Conservation (phyloP, 192 early-diverging fungal genomes). For the Coemansia reversa region DNA sequence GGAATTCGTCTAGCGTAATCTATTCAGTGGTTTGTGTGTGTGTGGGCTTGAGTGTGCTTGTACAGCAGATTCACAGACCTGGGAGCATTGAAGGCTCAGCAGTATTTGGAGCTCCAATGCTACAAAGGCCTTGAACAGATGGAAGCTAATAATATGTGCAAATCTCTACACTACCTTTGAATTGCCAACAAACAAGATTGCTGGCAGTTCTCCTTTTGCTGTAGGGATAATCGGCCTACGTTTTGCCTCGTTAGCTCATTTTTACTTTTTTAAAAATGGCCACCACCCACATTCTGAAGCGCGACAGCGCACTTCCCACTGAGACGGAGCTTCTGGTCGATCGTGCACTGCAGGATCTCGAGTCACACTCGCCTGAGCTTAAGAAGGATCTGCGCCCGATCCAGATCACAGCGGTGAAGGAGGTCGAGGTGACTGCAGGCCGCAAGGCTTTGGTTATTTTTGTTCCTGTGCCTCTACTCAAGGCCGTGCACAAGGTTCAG, state of each 20-base stretch:
- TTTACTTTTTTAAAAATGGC: slow-evolving; percentile 25
- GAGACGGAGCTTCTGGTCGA: slow-evolving; percentile 95
- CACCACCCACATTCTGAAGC: slow-evolving; percentile 58
- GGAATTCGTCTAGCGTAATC: background rate
- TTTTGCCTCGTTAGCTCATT: background rate
- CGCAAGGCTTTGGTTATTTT: slow-evolving; percentile 97
- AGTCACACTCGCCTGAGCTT: slow-evolving; percentile 93
- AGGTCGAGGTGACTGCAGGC: slow-evolving; percentile 92
- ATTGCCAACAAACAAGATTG: too few species aligned
- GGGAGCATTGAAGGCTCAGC: too few species aligned
- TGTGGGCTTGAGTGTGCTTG: background rate
- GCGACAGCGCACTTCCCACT: slow-evolving; percentile 54
- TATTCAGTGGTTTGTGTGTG: background rate
- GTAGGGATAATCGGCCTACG: slow-evolving; percentile 17
- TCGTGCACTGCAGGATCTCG: slow-evolving; percentile 92
- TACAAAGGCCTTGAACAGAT: background rate
- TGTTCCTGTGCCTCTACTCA: slow-evolving; percentile 92
- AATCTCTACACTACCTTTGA: too few species aligned
- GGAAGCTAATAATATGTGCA: background rate
- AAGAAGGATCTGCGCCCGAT: slow-evolving; percentile 95
- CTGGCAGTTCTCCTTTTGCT: background rate
- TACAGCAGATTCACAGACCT: background rate
- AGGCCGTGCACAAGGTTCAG: slow-evolving; percentile 97
- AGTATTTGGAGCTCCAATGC: background rate
- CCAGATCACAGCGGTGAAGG: slow-evolving; percentile 93